Percentiles rank a stretch among this genome's conserved stretches.
Evolutionary conservation across 2,329 filamentous ascomycete species (phyloP).

Genomic region (Venturia asperata): DNA sequence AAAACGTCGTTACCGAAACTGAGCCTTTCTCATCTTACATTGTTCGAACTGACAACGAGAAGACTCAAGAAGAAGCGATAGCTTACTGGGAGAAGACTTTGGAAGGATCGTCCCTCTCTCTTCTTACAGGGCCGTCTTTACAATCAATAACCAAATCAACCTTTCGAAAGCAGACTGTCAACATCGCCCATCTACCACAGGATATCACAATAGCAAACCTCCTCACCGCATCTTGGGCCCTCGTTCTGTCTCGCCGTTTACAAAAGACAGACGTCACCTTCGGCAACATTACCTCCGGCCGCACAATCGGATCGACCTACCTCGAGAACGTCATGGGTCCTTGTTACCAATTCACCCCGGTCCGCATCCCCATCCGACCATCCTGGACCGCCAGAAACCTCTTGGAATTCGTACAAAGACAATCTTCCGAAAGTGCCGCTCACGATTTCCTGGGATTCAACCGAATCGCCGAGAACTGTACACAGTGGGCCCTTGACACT

Average conservation of each 20-base stretch:
- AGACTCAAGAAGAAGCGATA: background rate
- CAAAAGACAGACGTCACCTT: conserved; percentile 53
- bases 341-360: conserved; percentile 60
- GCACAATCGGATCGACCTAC: conserved; percentile 50
- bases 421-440: conserved; percentile 29
- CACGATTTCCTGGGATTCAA: conserved; percentile 34
- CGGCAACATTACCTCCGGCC: conserved; percentile 58
- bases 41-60: background rate
- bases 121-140: conserved; percentile 20
- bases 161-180: conserved; percentile 31
- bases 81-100: conserved; percentile 56
- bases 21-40: conserved; percentile 44
- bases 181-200: conserved; percentile 38
- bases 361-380: conserved; percentile 50
- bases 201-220: conserved; percentile 58
- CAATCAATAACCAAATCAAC: conserved; percentile 26
- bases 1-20: conserved; percentile 24
- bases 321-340: conserved; percentile 56
- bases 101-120: conserved; percentile 44
- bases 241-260: conserved; percentile 52
- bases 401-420: conserved; percentile 31
- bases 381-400: conserved; percentile 38
- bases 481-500: conserved; percentile 25
- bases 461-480: conserved; percentile 32
- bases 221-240: conserved; percentile 60